phyloP scores from a whole-genome alignment of 164 flowering plant genomes.

The Dillenia turbinata region DNA sequence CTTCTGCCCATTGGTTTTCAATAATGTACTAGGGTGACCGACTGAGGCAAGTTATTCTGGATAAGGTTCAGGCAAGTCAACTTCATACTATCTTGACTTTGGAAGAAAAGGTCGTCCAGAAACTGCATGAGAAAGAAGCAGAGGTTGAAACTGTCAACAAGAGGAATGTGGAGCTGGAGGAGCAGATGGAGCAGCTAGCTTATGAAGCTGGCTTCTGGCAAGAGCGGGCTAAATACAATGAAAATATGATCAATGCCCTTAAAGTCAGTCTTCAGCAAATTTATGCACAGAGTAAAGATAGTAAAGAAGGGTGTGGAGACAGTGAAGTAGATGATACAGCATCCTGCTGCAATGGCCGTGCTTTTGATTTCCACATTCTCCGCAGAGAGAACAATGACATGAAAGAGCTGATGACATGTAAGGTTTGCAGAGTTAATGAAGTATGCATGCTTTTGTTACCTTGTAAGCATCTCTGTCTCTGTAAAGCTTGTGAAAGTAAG shows the following conservation, averaged over 20 bases:
- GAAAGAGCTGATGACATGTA: slow-evolving; percentile 65
- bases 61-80: slow-evolving; percentile 66
- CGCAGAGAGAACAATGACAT: slow-evolving; percentile 41
- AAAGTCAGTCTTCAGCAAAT: slow-evolving; percentile 67
- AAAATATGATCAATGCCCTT: slow-evolving; percentile 58
- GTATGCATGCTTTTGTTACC: slow-evolving; percentile 81
- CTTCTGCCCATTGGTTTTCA: no score
- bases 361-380: slow-evolving; percentile 49
- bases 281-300: slow-evolving; percentile 55
- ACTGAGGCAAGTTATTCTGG: slow-evolving; percentile 55
- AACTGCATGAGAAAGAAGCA: slow-evolving; percentile 66
- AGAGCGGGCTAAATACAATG: slow-evolving; percentile 63
- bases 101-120: slow-evolving; percentile 58
- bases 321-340: slow-evolving; percentile 87
- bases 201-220: slow-evolving; percentile 76
- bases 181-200: slow-evolving; percentile 45
- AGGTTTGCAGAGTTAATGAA: slow-evolving; percentile 64
- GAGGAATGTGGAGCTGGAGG: slow-evolving; percentile 70
- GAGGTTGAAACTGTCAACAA: slow-evolving; percentile 60
- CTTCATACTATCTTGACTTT: slow-evolving; percentile 48
- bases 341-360: slow-evolving; percentile 67
- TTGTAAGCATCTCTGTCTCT: slow-evolving; percentile 87
- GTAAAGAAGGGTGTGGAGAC: slow-evolving; percentile 89
- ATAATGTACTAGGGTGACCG: slow-evolving; percentile 46
- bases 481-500: slow-evolving; percentile 83